Evolutionary conservation across 805 yeast species (phyloP).

Genomic region (Candida ponderosae): DNA sequence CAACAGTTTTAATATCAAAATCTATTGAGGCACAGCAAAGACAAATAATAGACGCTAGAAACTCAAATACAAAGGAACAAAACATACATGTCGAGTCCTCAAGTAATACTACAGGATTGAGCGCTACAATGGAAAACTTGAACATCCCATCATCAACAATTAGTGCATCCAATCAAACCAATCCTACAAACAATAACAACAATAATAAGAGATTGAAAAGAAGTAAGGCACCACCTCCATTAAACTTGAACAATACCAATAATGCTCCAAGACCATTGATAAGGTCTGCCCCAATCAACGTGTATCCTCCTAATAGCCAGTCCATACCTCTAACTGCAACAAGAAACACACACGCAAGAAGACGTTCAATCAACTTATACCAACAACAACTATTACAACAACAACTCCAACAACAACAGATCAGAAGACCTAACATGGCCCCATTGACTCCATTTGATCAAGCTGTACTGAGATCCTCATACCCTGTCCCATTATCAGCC

Average conservation of each 20-base stretch:
- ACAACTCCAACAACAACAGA: conserved; percentile 7
- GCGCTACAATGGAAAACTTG: conserved; percentile 9
- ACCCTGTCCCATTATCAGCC: conserved; percentile 1
- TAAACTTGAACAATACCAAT: conserved; percentile 13
- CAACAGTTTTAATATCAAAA: conserved; percentile 18
- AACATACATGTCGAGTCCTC: too few species aligned
- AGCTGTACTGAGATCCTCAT: conserved; percentile 11
- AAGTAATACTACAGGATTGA: conserved; percentile 4
- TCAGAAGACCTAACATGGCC: conserved; percentile 9
- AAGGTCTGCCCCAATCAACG: conserved; percentile 25
- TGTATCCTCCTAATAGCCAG: neutral
- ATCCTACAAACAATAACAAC: too few species aligned
- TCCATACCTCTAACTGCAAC: neutral
- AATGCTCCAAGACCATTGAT: conserved; percentile 17
- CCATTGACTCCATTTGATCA: conserved; percentile 7
- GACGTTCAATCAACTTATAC: too few species aligned
- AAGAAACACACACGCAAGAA: too few species aligned
- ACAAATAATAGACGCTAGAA: conserved; percentile 18
- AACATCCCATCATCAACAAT: conserved; percentile 14
- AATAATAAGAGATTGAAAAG: conserved; percentile 20
- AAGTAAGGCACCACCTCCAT: conserved; percentile 22
- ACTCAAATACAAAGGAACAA: too few species aligned
- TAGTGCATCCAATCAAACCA: too few species aligned
- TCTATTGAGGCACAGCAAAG: conserved; percentile 20
- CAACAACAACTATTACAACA: too few species aligned